These are phyloP conservation scores for Linum trigynum DNA, from an alignment of 345 rosid genomes.

Conservation along the genomic window DNA sequence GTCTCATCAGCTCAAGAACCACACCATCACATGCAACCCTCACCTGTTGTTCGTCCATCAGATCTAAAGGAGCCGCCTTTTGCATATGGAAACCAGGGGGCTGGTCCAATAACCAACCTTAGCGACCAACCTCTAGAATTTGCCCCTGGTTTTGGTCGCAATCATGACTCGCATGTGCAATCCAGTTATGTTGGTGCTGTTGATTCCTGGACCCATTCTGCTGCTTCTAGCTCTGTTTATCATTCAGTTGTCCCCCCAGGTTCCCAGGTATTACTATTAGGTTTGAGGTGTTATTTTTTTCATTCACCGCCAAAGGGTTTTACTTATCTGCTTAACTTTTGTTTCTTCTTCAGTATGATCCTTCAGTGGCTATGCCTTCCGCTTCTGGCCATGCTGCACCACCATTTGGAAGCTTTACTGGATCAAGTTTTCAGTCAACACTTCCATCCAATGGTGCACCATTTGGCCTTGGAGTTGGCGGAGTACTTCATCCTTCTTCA, in stretches of 20 bases:
- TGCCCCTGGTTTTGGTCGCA: slow-evolving; percentile 43
- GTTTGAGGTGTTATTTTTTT: slow-evolving; percentile 12
- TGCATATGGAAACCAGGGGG: slow-evolving; percentile 48
- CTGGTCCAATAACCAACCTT: slow-evolving; percentile 38
- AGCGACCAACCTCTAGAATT: slow-evolving; percentile 66
- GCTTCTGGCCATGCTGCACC: slow-evolving; percentile 50
- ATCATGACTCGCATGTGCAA: slow-evolving; percentile 35
- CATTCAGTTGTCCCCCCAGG: slow-evolving; percentile 43
- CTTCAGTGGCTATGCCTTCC: slow-evolving; percentile 41
- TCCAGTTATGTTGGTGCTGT: slow-evolving; percentile 37
- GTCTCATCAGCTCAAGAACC: slow-evolving; percentile 37
- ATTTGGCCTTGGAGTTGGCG: slow-evolving; percentile 47
- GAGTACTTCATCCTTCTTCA: slow-evolving; percentile 45
- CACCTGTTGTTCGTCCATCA: slow-evolving; percentile 36
- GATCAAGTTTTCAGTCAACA: slow-evolving; percentile 47
- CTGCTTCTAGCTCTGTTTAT: slow-evolving; percentile 41
- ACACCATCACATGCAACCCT: slow-evolving; percentile 33
- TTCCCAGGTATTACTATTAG: slow-evolving; percentile 39
- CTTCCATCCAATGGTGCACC: slow-evolving; percentile 41
- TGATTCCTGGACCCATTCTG: slow-evolving; percentile 53
- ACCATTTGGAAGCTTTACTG: slow-evolving; percentile 66
- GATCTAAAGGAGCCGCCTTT: slow-evolving; percentile 35
- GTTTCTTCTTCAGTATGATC: slow-evolving; percentile 49
- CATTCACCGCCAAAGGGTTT: slow-evolving; percentile 3
- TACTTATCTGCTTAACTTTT: slow-evolving; percentile 14